These are phyloP conservation scores for Trichoderma reesei DNA, from an alignment of 495 filamentous ascomycete genomes.

Conservation along the genomic window DNA sequence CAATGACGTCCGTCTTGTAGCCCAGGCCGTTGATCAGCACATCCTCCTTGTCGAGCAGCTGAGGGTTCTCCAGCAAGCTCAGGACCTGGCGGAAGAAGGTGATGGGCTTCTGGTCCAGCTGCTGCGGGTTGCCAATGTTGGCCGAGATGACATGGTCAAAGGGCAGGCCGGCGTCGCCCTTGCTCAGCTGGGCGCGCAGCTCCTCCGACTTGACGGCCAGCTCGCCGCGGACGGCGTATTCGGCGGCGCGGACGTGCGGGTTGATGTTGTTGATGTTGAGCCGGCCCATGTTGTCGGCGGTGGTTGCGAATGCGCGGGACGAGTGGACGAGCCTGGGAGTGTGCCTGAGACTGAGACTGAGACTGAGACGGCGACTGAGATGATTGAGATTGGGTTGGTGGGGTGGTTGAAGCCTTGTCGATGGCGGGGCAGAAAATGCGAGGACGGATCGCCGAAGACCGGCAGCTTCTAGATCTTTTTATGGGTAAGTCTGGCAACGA, in stretches of 20 bases:
- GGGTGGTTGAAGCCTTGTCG: slow-evolving; percentile 22
- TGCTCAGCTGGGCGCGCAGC: slow-evolving; percentile 61
- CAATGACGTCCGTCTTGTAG: slow-evolving; percentile 82
- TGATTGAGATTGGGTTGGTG: no score
- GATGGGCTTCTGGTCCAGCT: slow-evolving; percentile 96
- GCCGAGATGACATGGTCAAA: slow-evolving; percentile 88
- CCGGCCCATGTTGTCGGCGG: slow-evolving; percentile 33
- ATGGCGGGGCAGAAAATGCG: slow-evolving; percentile 31
- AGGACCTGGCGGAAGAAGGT: slow-evolving; percentile 98
- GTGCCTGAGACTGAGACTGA: no score
- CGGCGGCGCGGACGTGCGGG: slow-evolving; percentile 66
- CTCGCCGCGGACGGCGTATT: slow-evolving; percentile 96
- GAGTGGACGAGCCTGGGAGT: slow-evolving; percentile 23
- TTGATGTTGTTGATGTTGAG: slow-evolving; percentile 88
- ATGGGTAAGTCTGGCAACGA: background rate
- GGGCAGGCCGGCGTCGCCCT: slow-evolving; percentile 53
- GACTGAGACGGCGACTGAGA: no score
- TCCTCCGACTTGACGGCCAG: slow-evolving; percentile 83
- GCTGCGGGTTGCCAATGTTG: slow-evolving; percentile 98
- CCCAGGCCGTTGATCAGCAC: slow-evolving; percentile 56
- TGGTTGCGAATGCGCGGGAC: slow-evolving; percentile 14
- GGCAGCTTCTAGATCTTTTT: slow-evolving; percentile 4
- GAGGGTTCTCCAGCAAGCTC: slow-evolving; percentile 85
- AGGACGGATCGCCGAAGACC: background rate
- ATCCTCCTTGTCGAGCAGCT: slow-evolving; percentile 67